These are phyloP conservation scores for Dactylorhiza incarnata DNA, from an alignment of 106 monocot genomes.

Conservation along the genomic window DNA sequence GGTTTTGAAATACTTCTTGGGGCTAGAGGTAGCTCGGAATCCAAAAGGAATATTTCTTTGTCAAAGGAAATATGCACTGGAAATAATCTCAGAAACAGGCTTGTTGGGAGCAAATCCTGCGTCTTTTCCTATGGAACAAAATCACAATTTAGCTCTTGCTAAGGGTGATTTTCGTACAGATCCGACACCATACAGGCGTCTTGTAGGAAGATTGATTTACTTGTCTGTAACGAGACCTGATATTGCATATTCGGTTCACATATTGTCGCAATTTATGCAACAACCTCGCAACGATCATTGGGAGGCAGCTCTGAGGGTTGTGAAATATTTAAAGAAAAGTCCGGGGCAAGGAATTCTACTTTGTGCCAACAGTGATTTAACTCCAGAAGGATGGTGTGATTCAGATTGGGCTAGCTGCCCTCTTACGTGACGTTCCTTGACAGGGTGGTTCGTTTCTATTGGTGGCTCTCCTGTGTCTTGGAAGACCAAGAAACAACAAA, in stretches of 20 bases:
- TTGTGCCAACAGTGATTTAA: not conserved
- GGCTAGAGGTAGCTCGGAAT: too few relatives aligned
- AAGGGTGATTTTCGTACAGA: not conserved
- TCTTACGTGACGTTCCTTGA: not conserved
- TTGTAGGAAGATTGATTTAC: not conserved
- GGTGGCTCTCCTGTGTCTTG: not conserved
- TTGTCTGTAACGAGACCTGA: slow-evolving; percentile 1
- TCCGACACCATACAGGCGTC: not conserved
- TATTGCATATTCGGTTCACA: slow-evolving; percentile 2
- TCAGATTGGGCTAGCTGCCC: slow-evolving; percentile 3
- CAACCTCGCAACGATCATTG: slow-evolving; percentile 1
- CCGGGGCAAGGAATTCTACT: slow-evolving; percentile 5
- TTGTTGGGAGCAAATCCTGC: not conserved
- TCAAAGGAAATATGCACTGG: slow-evolving; percentile 1
- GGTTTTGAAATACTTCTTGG: too few relatives aligned
- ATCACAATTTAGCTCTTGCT: not conserved
- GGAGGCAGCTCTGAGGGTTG: not conserved
- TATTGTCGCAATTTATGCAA: slow-evolving; percentile 5
- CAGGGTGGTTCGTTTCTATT: not conserved
- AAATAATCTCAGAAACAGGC: not conserved
- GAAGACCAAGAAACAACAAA: slow-evolving; percentile 4
- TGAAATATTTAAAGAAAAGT: slow-evolving; percentile 2
- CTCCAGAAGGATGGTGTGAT: not conserved
- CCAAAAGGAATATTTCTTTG: not conserved
- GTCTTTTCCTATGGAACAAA: not conserved